Evolutionary conservation across 805 yeast genomes (phyloP), one percentile per base, ranked within the genome.

Genomic region (Kazachstania kunashirensis): DNA sequence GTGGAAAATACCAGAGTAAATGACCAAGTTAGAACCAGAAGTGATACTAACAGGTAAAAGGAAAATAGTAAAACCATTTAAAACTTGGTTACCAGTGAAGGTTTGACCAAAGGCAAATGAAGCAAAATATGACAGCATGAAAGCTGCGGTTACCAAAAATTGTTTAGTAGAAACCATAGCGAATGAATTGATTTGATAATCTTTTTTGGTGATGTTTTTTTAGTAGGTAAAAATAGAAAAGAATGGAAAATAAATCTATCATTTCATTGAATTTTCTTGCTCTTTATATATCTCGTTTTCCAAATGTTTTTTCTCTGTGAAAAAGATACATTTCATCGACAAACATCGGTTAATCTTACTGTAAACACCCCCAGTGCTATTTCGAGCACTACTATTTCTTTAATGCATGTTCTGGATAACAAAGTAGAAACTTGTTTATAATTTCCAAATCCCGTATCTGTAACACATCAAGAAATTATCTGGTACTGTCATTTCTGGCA

Each of bases 61-160:
- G 38, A 35, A 35, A 14, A 24, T 6, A 19, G 38, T 29, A 10
- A 24, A 10, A 24, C 38, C 38, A 14, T 24, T n/a, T 23, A 35
- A n/a, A n/a, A 35, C 24, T 9, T 21, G 15, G 27, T 23, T 29
- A 29, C 38, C 38, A 9, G 29, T 12, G 24, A 35, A 35, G 9
- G 38, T 24, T 24, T 29, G 20, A 29, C 32, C 38, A 23, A 28
- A 34, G 12, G 32, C 31, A 17, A 29, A 28, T 5, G 32, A 16
- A 23, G 32, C 13, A 11, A 34, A 28, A 32, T 18, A 33, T n/a
- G 36, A 26, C 30, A 33, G 29, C 36, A 33, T 24, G 28, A 33
- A 33, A 13, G 36, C 28, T 33, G 36, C 30, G 12, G 36, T 26
- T 14, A 33, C 36, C 31, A 33, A 33, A 33, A 33, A 33, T 33